Evolutionary conservation across 2,329 filamentous ascomycete species (phyloP).

Genomic region (Zarea fungicola): DNA sequence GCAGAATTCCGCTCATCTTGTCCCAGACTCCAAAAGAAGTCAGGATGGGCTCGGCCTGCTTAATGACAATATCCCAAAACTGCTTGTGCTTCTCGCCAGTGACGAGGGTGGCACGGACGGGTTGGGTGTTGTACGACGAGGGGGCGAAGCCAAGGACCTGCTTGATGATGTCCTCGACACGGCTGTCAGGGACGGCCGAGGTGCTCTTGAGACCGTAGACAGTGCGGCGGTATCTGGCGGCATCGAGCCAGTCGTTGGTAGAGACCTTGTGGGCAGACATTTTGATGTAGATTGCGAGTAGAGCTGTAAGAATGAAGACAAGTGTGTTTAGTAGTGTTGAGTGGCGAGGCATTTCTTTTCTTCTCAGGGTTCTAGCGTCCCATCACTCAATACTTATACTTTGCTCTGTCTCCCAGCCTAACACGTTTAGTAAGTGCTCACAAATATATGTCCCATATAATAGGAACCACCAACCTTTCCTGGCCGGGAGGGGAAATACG

Average conservation of each 20-base stretch:
- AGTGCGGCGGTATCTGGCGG: constrained; percentile 63
- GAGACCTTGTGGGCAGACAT: constrained; percentile 38
- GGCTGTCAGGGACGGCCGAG: constrained; percentile 43
- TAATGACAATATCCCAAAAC: constrained; percentile 72
- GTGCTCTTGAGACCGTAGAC: constrained; percentile 64
- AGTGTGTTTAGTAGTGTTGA: not conserved
- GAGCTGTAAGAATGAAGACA: constrained; percentile 4
- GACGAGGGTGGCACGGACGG: constrained; percentile 71
- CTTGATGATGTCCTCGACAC: constrained; percentile 61
- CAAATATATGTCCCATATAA: no score
- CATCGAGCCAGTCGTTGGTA: constrained; percentile 53
- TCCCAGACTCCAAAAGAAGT: constrained; percentile 7
- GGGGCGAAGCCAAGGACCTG: constrained; percentile 64
- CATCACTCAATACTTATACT: constrained; percentile 4
- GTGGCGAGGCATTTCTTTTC: constrained; percentile 3
- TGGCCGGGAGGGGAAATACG: no score
- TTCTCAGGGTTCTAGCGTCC: not conserved
- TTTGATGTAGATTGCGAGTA: constrained; percentile 26
- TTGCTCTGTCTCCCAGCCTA: not conserved
- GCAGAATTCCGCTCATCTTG: constrained; percentile 20
- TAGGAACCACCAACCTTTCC: no score
- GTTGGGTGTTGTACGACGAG: constrained; percentile 84
- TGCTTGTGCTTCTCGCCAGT: constrained; percentile 79
- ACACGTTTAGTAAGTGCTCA: not conserved
- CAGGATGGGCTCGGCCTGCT: constrained; percentile 51